A percentile compares a stretch with the other conserved stretches of the same genome.
These are phyloP conservation scores for Arthrobotrys sinensis DNA, from an alignment of 2,329 filamentous ascomycete species.

Conservation along the genomic window DNA sequence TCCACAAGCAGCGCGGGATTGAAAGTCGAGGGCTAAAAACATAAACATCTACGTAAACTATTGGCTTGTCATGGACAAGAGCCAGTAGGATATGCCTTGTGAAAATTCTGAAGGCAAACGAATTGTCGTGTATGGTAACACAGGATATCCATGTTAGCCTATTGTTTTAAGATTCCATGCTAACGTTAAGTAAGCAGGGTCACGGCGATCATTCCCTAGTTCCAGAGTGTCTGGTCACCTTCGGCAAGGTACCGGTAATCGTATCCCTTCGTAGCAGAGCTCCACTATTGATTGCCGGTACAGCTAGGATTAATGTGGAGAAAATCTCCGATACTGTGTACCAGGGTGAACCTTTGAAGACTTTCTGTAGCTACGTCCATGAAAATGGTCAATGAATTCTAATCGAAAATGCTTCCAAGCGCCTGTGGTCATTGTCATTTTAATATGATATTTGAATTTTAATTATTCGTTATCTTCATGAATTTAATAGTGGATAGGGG, in stretches of 20 bases:
- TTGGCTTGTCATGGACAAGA: too few species aligned
- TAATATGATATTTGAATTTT: too few species aligned
- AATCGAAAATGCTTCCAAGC: too few species aligned
- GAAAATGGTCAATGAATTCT: too few species aligned
- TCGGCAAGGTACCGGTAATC: background rate
- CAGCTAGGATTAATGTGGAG: background rate
- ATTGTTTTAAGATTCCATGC: background rate
- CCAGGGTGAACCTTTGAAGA: background rate
- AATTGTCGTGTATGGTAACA: background rate
- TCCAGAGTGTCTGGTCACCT: background rate
- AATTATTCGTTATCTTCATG: too few species aligned
- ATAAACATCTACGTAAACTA: background rate
- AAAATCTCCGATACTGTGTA: conserved; percentile 19
- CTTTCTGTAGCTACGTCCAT: background rate
- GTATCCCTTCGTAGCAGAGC: background rate
- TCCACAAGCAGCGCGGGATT: background rate
- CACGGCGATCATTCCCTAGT: background rate
- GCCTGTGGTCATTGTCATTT: too few species aligned
- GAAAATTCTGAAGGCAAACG: too few species aligned
- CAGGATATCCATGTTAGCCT: conserved; percentile 2
- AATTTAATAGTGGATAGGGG: too few species aligned
- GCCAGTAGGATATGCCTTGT: too few species aligned
- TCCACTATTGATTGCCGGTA: background rate
- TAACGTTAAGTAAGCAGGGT: conserved; percentile 21
- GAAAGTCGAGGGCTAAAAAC: too few species aligned